A percentile compares a stretch with the other conserved stretches of the same genome.
phyloP scores from a whole-genome alignment of 2,329 filamentous ascomycete genomes.

The Ophiosphaerella narmari region DNA sequence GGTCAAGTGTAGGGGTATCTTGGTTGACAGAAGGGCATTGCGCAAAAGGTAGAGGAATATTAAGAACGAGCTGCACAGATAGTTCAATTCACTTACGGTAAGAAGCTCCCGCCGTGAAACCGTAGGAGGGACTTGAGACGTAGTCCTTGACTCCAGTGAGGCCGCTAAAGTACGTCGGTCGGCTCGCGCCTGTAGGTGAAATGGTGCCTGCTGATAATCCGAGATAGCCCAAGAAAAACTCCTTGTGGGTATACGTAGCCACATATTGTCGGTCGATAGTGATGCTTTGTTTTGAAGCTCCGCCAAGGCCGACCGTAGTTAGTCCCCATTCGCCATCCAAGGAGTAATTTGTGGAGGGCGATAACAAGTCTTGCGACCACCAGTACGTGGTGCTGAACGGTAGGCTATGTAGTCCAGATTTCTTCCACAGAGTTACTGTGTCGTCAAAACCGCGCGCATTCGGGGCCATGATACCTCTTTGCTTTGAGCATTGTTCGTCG shows the following conservation, averaged over 20 bases:
- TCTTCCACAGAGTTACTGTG: constrained; percentile 21
- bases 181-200: constrained; percentile 9
- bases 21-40: background rate
- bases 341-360: constrained; percentile 8
- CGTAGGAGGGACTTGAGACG: constrained; percentile 37
- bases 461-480: constrained; percentile 32
- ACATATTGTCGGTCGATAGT: constrained; percentile 24
- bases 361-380: constrained; percentile 12
- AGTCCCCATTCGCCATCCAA: constrained; percentile 19
- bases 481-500: constrained; percentile 27
- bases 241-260: constrained; percentile 15
- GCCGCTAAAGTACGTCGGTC: constrained; percentile 27
- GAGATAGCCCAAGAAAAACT: constrained; percentile 40
- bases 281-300: constrained; percentile 15
- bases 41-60: background rate
- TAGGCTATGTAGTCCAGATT: constrained; percentile 16
- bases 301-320: constrained; percentile 36
- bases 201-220: constrained; percentile 25
- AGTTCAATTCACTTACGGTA: constrained; percentile 37
- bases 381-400: constrained; percentile 19
- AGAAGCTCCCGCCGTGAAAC: constrained; percentile 41
- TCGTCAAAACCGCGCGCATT: constrained; percentile 25
- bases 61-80: background rate
- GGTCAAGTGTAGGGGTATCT: no score
- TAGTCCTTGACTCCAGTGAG: constrained; percentile 7